A percentile compares a stretch with the other conserved stretches of the same genome.
phyloP scores from a whole-genome alignment of 148 eudicot species.

The Fagopyrum esculentum region DNA sequence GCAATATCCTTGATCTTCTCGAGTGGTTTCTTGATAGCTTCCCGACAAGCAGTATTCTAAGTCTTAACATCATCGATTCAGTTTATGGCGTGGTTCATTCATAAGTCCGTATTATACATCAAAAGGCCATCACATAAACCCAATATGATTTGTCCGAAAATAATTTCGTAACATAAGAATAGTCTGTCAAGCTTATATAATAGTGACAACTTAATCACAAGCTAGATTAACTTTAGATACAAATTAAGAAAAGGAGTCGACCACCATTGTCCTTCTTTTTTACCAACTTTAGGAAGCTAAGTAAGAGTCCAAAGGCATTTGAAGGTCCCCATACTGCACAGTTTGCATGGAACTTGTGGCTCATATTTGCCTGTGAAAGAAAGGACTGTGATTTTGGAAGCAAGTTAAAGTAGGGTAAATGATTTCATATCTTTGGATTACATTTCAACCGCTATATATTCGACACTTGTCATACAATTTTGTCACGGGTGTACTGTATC shows the following conservation, averaged over 20 bases:
- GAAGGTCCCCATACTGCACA: background rate
- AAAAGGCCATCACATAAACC: no score
- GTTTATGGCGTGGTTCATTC: no score
- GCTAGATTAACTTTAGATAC: background rate
- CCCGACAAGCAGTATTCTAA: no score
- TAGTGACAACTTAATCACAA: background rate
- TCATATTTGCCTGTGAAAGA: background rate
- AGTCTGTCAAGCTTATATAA: no score
- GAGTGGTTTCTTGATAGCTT: no score
- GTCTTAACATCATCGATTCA: no score
- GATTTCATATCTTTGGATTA: background rate
- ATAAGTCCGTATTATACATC: no score
- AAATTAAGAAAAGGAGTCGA: background rate
- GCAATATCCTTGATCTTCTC: no score
- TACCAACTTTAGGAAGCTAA: background rate
- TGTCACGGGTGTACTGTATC: conserved; percentile 6
- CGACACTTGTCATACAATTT: background rate
- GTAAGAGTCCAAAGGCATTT: background rate
- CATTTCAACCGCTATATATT: conserved; percentile 1
- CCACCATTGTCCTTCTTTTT: background rate
- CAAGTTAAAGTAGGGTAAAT: background rate
- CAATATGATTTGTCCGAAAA: no score
- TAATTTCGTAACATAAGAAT: no score
- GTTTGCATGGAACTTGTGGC: conserved; percentile 5
- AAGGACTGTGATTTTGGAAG: conserved; percentile 8